Percentiles rank a stretch among this genome's conserved stretches.
phyloP scores from a whole-genome alignment of 2,329 filamentous ascomycete genomes.

The Trichoderma sp. region DNA sequence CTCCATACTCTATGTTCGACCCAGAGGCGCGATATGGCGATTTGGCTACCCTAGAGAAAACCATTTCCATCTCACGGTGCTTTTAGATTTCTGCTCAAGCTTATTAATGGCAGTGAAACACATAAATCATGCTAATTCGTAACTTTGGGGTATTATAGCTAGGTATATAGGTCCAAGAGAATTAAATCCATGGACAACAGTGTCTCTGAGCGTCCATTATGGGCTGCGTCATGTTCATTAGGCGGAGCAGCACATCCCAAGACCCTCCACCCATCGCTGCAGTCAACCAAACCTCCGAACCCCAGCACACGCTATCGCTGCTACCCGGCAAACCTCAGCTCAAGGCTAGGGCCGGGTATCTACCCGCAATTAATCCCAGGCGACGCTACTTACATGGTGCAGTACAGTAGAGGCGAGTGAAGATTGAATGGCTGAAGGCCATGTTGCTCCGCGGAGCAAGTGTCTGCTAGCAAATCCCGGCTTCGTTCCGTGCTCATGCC shows the following conservation, averaged over 20 bases:
- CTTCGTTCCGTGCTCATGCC: not conserved
- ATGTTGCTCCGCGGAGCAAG: not conserved
- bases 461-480: not conserved
- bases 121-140: no score
- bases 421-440: not conserved
- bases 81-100: no score
- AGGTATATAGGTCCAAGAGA: no score
- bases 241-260: not conserved
- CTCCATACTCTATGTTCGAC: not conserved
- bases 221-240: not conserved
- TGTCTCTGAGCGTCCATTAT: no score
- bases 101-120: no score
- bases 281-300: not conserved
- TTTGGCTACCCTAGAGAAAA: not conserved
- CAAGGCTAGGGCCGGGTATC: constrained; percentile 22
- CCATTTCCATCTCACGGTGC: no score
- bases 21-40: not conserved
- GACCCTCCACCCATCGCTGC: not conserved
- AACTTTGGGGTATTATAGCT: no score
- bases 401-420: not conserved
- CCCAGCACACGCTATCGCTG: constrained; percentile 10
- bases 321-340: constrained; percentile 2
- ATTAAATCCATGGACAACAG: no score
- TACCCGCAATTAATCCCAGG: constrained; percentile 21
- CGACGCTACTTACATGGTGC: not conserved